phyloP scores from a whole-genome alignment of 2,329 filamentous ascomycete species.

The Neofusicoccum sp. region DNA sequence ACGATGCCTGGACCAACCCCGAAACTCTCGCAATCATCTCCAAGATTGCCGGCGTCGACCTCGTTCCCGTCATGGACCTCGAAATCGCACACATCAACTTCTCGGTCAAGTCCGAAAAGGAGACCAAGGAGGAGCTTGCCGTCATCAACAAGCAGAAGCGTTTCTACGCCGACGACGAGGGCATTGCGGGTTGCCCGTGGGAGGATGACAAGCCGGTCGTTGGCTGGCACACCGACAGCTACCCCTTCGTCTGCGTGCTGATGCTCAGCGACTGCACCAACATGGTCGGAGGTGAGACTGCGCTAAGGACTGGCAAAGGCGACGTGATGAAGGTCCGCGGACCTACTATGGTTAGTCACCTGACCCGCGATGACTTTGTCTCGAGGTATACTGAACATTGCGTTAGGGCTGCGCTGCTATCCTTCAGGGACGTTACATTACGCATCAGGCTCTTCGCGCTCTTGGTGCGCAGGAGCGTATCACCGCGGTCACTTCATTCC shows the following conservation, averaged over 20 bases:
- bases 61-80: constrained; percentile 59
- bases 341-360: constrained; percentile 57
- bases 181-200: constrained; percentile 45
- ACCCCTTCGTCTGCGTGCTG: constrained; percentile 69
- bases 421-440: constrained; percentile 69
- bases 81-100: constrained; percentile 64
- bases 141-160: constrained; percentile 42
- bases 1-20: constrained; percentile 62
- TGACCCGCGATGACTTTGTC: constrained; percentile 12
- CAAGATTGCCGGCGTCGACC: constrained; percentile 60
- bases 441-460: constrained; percentile 64
- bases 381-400: constrained; percentile 21
- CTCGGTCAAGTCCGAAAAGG: constrained; percentile 52
- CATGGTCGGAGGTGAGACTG: constrained; percentile 69
- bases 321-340: constrained; percentile 62
- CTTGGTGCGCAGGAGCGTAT: constrained; percentile 64
- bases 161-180: constrained; percentile 44
- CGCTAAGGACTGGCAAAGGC: constrained; percentile 57
- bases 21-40: constrained; percentile 58
- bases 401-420: constrained; percentile 62
- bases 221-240: constrained; percentile 67
- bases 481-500: constrained; percentile 67
- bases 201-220: constrained; percentile 59
- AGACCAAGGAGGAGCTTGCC: constrained; percentile 48
- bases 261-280: constrained; percentile 66